phyloP scores from a whole-genome alignment of 2,329 filamentous ascomycete species.

The Fusarium chlamydosporum region DNA sequence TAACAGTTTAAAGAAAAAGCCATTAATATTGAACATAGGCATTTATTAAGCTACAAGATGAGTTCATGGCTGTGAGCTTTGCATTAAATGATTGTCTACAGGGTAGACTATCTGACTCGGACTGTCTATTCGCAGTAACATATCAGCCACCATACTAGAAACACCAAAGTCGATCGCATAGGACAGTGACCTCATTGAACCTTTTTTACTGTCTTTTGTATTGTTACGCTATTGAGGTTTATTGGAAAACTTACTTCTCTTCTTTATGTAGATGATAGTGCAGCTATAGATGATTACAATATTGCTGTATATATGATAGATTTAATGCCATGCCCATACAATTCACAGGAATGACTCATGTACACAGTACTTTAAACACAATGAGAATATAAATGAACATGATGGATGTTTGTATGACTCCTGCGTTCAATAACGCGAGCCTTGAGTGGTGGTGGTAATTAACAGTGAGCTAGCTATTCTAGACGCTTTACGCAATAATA shows the following conservation, averaged over 20 bases:
- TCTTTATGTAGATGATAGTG: too few relatives aligned
- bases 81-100: neutral
- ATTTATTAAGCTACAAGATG: neutral
- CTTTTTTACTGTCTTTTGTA: too few relatives aligned
- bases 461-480: slow-evolving; percentile 46
- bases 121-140: neutral
- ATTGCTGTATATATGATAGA: too few relatives aligned
- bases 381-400: slow-evolving; percentile 3
- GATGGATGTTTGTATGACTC: slow-evolving; percentile 13
- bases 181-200: neutral
- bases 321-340: too few relatives aligned
- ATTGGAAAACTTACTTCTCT: too few relatives aligned
- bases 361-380: too few relatives aligned
- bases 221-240: too few relatives aligned
- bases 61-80: neutral
- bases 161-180: neutral
- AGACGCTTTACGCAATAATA: slow-evolving; percentile 48
- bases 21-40: too few relatives aligned
- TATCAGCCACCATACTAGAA: neutral
- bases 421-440: slow-evolving; percentile 16
- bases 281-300: too few relatives aligned
- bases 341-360: too few relatives aligned
- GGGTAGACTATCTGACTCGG: neutral
- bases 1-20: neutral
- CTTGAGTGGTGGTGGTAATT: slow-evolving; percentile 41